Conservation (phyloP, 345 rosid species). For the Eucalyptus tenuipes region DNA sequence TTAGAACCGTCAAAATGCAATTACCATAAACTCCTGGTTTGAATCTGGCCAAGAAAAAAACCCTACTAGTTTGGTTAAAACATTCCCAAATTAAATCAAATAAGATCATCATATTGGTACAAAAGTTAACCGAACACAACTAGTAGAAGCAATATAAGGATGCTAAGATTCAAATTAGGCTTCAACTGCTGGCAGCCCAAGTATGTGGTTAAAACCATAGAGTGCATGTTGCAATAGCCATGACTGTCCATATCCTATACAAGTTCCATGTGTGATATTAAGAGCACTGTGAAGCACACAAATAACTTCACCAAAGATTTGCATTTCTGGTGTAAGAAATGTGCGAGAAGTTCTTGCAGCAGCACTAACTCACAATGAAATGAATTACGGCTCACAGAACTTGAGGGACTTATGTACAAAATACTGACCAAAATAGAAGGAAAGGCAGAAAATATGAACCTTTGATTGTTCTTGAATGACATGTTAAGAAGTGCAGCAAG, state of each 20-base stretch:
- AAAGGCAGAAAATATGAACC: conserved; percentile 8
- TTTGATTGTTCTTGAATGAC: conserved; percentile 43
- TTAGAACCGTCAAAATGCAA: not conserved
- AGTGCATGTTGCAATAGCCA: not conserved
- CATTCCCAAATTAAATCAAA: not conserved
- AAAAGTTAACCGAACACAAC: not conserved
- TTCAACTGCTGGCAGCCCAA: not conserved
- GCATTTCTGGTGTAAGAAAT: not conserved
- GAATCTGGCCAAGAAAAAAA: not conserved
- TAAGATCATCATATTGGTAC: not conserved
- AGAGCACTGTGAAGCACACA: not conserved
- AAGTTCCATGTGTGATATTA: not conserved
- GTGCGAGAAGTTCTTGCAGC: not conserved
- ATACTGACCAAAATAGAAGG: not conserved
- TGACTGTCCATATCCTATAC: not conserved
- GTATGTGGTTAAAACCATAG: not conserved
- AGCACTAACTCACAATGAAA: not conserved
- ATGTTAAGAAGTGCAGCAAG: conserved; percentile 50
- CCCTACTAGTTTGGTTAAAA: not conserved
- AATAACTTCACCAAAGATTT: not conserved
- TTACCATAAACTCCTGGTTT: not conserved
- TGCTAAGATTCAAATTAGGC: not conserved
- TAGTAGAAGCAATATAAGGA: not conserved
- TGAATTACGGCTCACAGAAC: not conserved
- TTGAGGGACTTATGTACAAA: not conserved